Base-by-base conservation (phyloP, 75 land plant species). In the Selaginella tamariscina region DNA sequence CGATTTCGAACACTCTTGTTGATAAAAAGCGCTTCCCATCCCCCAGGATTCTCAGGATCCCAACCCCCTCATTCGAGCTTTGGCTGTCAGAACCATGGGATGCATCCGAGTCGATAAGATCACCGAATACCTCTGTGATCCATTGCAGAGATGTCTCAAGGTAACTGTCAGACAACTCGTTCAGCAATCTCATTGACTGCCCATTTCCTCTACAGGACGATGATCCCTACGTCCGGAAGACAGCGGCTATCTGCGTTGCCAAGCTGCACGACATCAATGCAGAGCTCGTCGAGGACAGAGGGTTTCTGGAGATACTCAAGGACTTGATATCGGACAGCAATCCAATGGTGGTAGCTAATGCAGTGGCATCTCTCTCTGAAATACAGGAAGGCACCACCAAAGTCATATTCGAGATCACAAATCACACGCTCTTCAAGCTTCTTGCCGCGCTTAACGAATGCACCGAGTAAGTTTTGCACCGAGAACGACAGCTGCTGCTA, bases 261-360 rank as follows among this genome's bases (percentile, higher is more conserved):
- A 59, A 59, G 26, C 26, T 59, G 26, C 26, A 59, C 26, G 62
- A 59, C 8, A 59, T 59, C 62, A 26, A 59, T 59, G 62, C 62
- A 8, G 62, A 59, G 62, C 26, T 59, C n/a, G 62, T 59, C 8
- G 62, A 59, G n/a, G 62, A 59, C 62, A 5, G 62, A 26, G 23
- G 62, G 9, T 59, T 59, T 59, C 62, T 59, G 23, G 62, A 59
- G 21, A 59, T 27, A 2, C 62, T 59, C 21, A 59, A 59, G 62
- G 62, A 59, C 21, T n/a, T 59, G 18, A 59, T 59, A 2, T 59
- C 62, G 9, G 62, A 59, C 62, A 59, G 62, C 62, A 59, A 59
- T 59, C 62, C 62, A n/a, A 59, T 59, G 62, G 62, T 59, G 23
- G 62, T 59, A 8, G 62, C 62, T 5, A 59, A 59, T 59, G 62